phyloP scores from a whole-genome alignment of 2,329 filamentous ascomycete species.

The Fusarium clavum region DNA sequence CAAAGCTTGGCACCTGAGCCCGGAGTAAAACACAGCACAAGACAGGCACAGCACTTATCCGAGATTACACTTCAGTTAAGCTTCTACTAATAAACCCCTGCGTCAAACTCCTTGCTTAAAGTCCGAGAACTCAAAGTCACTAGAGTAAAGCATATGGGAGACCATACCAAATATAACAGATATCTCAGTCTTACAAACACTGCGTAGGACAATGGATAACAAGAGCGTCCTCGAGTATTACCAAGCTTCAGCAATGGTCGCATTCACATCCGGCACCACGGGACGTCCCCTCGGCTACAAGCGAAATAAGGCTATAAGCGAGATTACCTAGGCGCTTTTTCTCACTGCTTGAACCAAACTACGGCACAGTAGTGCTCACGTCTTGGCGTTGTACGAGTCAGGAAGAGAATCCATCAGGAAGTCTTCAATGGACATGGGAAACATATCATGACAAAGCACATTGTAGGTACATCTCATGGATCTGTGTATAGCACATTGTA shows the following conservation, averaged over 20 bases:
- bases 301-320: slow-evolving; percentile 34
- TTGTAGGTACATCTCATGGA: too few species aligned
- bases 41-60: background rate
- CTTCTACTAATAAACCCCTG: background rate
- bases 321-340: slow-evolving; percentile 9
- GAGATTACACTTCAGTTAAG: slow-evolving; percentile 1
- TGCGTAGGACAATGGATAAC: background rate
- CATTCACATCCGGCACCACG: slow-evolving; percentile 8
- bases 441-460: too few species aligned
- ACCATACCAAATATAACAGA: too few species aligned
- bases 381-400: background rate
- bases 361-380: slow-evolving; percentile 17
- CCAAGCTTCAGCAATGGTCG: slow-evolving; percentile 3
- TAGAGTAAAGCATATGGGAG: too few species aligned
- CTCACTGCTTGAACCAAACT: background rate
- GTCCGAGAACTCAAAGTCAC: background rate
- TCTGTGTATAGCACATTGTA: too few species aligned
- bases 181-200: too few species aligned
- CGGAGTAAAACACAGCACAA: background rate
- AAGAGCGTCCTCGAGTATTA: background rate
- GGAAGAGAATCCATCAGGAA: background rate
- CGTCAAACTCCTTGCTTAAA: background rate
- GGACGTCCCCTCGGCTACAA: slow-evolving; percentile 29
- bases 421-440: background rate
- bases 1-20: background rate